Percentiles rank a stretch among this genome's conserved stretches.
phyloP scores from a whole-genome alignment of 2,329 filamentous ascomycete species.

The Grosmannia serpens region DNA sequence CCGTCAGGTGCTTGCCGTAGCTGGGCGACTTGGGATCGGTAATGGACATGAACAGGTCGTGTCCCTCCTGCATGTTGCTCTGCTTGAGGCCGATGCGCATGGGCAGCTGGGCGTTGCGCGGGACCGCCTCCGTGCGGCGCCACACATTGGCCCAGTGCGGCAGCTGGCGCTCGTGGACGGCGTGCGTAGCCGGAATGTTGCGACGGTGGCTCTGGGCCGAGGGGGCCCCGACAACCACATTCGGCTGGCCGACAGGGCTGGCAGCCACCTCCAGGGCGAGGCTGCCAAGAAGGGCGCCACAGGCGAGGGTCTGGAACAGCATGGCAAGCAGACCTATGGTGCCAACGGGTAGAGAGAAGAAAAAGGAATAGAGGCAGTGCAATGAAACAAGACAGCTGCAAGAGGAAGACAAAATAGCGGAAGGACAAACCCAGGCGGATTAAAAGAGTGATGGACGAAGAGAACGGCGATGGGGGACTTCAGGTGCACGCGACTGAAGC shows the following conservation, averaged over 20 bases:
- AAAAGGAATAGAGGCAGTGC: neutral
- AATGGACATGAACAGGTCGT: slow-evolving; percentile 21
- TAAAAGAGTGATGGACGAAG: neutral
- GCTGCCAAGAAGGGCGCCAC: slow-evolving; percentile 1
- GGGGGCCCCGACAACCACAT: neutral
- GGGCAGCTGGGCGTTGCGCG: slow-evolving; percentile 12
- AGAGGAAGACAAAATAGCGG: neutral
- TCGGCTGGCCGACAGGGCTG: neutral
- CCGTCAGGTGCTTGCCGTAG: slow-evolving; percentile 27
- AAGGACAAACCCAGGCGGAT: neutral
- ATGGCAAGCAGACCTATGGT: neutral
- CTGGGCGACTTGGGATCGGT: slow-evolving; percentile 16
- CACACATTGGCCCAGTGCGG: slow-evolving; percentile 15
- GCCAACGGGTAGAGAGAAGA: neutral
- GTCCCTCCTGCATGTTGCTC: slow-evolving; percentile 19
- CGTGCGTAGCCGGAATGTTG: slow-evolving; percentile 13
- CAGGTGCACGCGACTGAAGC: neutral
- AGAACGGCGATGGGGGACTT: neutral
- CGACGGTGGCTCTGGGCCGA: neutral
- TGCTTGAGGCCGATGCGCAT: slow-evolving; percentile 15
- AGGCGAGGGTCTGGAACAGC: slow-evolving; percentile 2
- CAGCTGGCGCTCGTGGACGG: slow-evolving; percentile 21
- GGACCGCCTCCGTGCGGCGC: slow-evolving; percentile 16
- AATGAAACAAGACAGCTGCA: neutral
- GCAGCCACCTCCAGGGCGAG: slow-evolving; percentile 3